Evolutionary conservation across 2,329 filamentous ascomycete genomes (phyloP).

Genomic region (Fusarium cicatricum): DNA sequence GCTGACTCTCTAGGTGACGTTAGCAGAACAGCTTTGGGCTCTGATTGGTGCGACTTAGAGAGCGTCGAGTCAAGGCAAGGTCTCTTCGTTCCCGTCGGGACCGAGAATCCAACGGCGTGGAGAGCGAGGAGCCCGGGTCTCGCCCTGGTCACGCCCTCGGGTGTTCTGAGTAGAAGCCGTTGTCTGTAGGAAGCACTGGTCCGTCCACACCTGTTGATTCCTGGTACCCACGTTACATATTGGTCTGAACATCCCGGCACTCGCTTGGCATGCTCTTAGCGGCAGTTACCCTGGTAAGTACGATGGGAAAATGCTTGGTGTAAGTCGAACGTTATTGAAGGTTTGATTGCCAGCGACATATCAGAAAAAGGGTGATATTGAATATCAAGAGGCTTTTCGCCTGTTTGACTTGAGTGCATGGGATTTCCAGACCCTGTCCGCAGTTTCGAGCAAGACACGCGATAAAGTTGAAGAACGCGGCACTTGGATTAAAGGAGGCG

Average conservation of each 20-base stretch:
- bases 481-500: slow-evolving; percentile 25
- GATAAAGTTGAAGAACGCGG: slow-evolving; percentile 1
- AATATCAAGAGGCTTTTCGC: background rate
- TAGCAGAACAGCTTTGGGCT: slow-evolving; percentile 2
- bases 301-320: slow-evolving; percentile 14
- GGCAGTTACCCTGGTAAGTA: slow-evolving; percentile 26
- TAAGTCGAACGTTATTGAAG: slow-evolving; percentile 22
- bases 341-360: slow-evolving; percentile 8
- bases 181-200: slow-evolving; percentile 3
- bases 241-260: slow-evolving; percentile 34
- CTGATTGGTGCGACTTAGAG: slow-evolving; percentile 32
- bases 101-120: slow-evolving; percentile 41
- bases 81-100: slow-evolving; percentile 40
- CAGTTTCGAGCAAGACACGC: background rate
- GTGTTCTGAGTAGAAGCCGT: slow-evolving; percentile 1
- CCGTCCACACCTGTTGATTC: slow-evolving; percentile 16
- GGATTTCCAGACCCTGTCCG: no score
- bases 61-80: slow-evolving; percentile 35
- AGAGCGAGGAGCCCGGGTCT: slow-evolving; percentile 2
- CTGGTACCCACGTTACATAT: slow-evolving; percentile 39
- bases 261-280: slow-evolving; percentile 29
- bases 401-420: background rate
- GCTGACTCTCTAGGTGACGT: slow-evolving; percentile 13
- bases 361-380: background rate
- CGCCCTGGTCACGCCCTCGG: slow-evolving; percentile 26